Percentiles rank a stretch among this genome's conserved stretches.
Evolutionary conservation across 1,284 basidiomycete genomes (phyloP).

Genomic region (Ceratobasidium sp.): DNA sequence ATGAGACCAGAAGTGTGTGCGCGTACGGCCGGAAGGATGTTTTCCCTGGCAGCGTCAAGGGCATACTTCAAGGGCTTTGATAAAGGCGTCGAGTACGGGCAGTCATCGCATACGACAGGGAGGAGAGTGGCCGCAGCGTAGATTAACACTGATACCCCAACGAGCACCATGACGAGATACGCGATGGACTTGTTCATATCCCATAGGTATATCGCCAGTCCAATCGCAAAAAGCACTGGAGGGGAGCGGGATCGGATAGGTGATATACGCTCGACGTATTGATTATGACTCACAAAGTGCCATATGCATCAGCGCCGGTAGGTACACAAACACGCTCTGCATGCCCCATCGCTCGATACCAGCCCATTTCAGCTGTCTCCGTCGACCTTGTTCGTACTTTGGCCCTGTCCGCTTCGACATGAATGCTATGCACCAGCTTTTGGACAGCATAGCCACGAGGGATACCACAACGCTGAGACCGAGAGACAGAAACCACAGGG

Average conservation of each 20-base stretch:
- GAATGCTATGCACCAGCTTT: not conserved
- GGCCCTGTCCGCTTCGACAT: not conserved
- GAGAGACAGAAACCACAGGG: too few species aligned
- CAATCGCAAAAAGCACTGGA: constrained; percentile 2
- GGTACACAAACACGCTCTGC: not conserved
- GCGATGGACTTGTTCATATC: not conserved
- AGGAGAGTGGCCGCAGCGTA: not conserved
- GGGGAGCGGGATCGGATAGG: not conserved
- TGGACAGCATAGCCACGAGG: constrained; percentile 4
- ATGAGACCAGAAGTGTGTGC: not conserved
- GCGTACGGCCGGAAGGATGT: not conserved
- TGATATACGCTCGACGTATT: not conserved
- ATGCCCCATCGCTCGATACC: not conserved
- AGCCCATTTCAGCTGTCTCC: not conserved
- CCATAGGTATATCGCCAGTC: not conserved
- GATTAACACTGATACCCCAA: not conserved
- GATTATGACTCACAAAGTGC: too few species aligned
- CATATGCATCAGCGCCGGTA: not conserved
- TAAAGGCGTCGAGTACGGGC: not conserved
- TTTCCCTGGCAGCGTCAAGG: not conserved
- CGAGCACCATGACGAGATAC: not conserved
- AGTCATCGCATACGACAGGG: not conserved
- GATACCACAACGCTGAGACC: constrained; percentile 7
- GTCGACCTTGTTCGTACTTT: not conserved
- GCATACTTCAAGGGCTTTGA: not conserved